phyloP scores from a whole-genome alignment of 2,329 filamentous ascomycete species.

The Fusarium austroafricanum region DNA sequence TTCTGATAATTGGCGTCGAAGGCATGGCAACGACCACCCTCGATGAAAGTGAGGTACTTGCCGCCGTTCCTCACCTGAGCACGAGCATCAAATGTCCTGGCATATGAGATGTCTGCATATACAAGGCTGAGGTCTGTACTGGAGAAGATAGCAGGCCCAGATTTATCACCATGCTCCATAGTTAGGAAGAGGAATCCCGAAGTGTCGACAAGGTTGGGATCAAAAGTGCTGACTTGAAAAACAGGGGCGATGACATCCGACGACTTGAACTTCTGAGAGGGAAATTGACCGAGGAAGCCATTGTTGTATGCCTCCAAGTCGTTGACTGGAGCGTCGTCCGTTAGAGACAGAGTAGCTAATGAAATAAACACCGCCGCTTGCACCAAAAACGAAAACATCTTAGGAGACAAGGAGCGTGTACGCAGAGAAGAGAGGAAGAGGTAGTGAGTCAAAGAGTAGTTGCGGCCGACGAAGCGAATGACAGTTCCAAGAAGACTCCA shows the following conservation, averaged over 20 bases:
- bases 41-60: constrained; percentile 41
- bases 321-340: constrained; percentile 28
- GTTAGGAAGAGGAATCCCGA: constrained; percentile 38
- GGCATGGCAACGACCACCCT: constrained; percentile 35
- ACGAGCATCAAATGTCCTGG: constrained; percentile 36
- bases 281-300: constrained; percentile 32
- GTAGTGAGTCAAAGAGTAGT: neutral
- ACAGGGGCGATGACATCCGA: constrained; percentile 35
- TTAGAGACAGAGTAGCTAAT: constrained; percentile 5
- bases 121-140: constrained; percentile 41
- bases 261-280: constrained; percentile 37
- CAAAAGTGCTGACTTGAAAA: constrained; percentile 40
- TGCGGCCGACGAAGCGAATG: constrained; percentile 7
- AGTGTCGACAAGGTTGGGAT: constrained; percentile 29
- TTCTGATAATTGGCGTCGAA: constrained; percentile 39
- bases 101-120: constrained; percentile 37
- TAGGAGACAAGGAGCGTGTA: neutral
- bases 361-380: constrained; percentile 1
- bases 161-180: constrained; percentile 29
- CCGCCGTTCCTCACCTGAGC: constrained; percentile 28
- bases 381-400: constrained; percentile 22
- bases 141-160: constrained; percentile 41
- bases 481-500: constrained; percentile 40
- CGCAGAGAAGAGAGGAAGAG: neutral
- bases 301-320: constrained; percentile 35